Evolutionary conservation across 1,284 basidiomycete species (phyloP).

Genomic region (Somion occarium): DNA sequence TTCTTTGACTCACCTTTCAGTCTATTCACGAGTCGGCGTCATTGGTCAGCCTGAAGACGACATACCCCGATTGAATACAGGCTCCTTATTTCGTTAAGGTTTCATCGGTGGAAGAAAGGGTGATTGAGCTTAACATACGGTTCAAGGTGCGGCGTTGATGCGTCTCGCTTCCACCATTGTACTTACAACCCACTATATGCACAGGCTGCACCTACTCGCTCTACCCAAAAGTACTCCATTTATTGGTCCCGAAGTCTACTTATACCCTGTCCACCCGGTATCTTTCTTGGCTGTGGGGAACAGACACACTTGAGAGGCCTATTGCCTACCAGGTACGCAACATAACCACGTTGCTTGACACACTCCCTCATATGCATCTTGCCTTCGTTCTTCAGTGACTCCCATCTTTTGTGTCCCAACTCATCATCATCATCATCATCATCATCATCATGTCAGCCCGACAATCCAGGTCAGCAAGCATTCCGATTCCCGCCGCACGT

Average conservation of each 20-base stretch:
- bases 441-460: constrained; percentile 40
- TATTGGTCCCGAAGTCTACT: background rate
- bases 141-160: background rate
- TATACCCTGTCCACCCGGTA: background rate
- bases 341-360: background rate
- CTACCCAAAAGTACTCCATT: too few relatives aligned
- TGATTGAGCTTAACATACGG: background rate
- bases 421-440: background rate
- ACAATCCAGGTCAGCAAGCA: constrained; percentile 55
- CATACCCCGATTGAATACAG: too few relatives aligned
- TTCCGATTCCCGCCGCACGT: constrained; percentile 54
- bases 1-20: too few relatives aligned
- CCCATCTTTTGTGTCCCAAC: background rate
- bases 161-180: background rate
- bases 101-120: background rate
- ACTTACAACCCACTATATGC: background rate
- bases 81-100: too few relatives aligned
- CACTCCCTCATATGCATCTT: background rate
- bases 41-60: too few relatives aligned
- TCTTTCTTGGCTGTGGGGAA: background rate
- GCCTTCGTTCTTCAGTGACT: too few relatives aligned
- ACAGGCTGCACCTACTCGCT: background rate
- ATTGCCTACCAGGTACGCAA: background rate
- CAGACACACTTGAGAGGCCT: background rate
- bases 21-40: too few relatives aligned